Evolutionary conservation across 306 rosid genomes (phyloP).

Genomic region (Vicia faba): DNA sequence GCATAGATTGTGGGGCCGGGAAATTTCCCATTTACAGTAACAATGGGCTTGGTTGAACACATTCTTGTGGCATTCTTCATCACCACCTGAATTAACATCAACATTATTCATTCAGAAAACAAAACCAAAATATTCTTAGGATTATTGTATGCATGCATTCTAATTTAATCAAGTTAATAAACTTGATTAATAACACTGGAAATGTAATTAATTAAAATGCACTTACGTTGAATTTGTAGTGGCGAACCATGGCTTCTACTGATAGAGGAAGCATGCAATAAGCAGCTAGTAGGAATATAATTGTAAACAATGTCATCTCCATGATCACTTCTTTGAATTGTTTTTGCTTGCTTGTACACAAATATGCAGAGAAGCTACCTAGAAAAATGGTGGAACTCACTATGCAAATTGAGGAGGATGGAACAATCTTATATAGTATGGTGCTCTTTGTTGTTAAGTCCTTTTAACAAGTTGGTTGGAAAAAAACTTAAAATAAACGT

Average conservation of each 20-base stretch:
- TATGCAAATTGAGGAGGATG: conserved; percentile 9
- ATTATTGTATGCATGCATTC: background rate
- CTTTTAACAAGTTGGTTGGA: conserved; percentile 38
- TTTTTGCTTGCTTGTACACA: conserved; percentile 21
- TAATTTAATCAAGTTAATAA: background rate
- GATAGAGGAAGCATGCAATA: conserved; percentile 38
- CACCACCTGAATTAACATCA: conserved; percentile 44
- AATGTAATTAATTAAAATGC: conserved; percentile 9
- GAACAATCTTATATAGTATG: conserved; percentile 42
- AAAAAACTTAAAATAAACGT: background rate
- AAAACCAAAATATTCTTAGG: background rate
- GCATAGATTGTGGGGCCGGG: conserved; percentile 61
- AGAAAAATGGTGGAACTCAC: conserved; percentile 22
- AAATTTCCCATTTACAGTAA: conserved; percentile 50
- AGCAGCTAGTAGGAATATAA: conserved; percentile 25
- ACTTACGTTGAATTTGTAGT: conserved; percentile 52
- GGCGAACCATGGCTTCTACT: conserved; percentile 45
- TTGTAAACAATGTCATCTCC: conserved; percentile 4
- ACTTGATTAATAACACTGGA: background rate
- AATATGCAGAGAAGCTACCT: background rate
- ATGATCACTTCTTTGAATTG: conserved; percentile 7
- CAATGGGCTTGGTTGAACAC: conserved; percentile 56
- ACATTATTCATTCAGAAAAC: background rate
- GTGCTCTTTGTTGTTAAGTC: conserved; percentile 41
- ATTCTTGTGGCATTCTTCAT: conserved; percentile 53